Base-by-base conservation (phyloP, 1,284 basidiomycete species). In the Papiliotrema nemorosa region DNA sequence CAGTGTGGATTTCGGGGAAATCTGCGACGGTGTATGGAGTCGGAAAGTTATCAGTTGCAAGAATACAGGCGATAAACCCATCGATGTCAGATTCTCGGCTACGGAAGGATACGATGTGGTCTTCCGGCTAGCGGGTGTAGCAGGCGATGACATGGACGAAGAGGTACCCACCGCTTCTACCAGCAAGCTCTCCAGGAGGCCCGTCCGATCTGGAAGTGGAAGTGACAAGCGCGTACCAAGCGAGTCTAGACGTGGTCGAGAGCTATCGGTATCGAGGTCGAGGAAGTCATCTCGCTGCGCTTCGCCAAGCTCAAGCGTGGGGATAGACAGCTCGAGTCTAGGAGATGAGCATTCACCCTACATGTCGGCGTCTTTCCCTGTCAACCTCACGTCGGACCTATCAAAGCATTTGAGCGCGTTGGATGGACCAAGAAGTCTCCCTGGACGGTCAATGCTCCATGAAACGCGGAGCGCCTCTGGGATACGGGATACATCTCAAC, bases 1-100 rank as follows among this genome's bases (percentile, higher is more conserved):
- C 7, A 63, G 64, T 5, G 59, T 79, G 34, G 76, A 78, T 63
- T 79, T 78, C 62, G 78, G 78, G 12, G 71, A 77, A 53, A 74
- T 77, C 44, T 68, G 70, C 26, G 77, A 77, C 40, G 77, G 77
- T 0, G 64, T 73, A 16, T 78, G 77, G 77, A 67, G 75, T 13
- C 73, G 70, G 52, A 76, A 78, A 61, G 63, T 76, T 40, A 58
- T 79, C 18, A 66, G 73, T 12, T 69, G 75, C 54, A 77, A 76
- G 61, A 79, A 79, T 55, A 64, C 64, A 3, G 74, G 76, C 7
- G 74, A 76, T 42, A 64, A 69, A 33, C 60, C 73, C 3, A 65
- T 79, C 20, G 78, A 79, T 49, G 76, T 79, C 18, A 65, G 66
- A 36, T 77, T 79, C 42, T 70, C 67, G 3, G 70, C 72, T 2